Base-by-base conservation (phyloP, 2,329 filamentous ascomycete genomes). In the Botrytis tulipae region DNA sequence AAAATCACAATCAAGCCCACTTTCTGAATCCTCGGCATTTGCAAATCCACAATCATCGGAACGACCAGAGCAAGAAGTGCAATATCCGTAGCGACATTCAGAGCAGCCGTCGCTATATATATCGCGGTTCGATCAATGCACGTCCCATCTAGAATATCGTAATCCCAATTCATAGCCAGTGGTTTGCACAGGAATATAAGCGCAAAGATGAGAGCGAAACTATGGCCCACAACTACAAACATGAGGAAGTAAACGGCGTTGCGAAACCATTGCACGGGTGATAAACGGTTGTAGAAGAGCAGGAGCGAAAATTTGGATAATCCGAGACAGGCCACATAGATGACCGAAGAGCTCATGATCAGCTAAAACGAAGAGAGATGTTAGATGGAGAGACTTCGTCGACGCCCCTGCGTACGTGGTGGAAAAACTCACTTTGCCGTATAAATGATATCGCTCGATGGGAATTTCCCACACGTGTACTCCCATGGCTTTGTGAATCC, bases 1-100 rank as follows among this genome's bases (percentile, higher is more conserved):
- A 73, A 57, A 25, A 65, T 72, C 42, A 68, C 20, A 72, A 68
- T 68, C 37, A 72, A 59, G 29, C 71, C 71, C 7, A 60, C 37
- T 61, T 73, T 73, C 42, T 73, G 48, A 12, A 48, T 25, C 16
- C 42, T 29, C 16, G 71, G 71, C 63, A 73, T 68, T 22, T 54
- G 63, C 16, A 73, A 69, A 46, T 60, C 48, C 9, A 61, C 25
- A 25, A 73, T 48, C 61, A 40, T 68, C 9, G 63, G 71, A 20
- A 73, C 51, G 4, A 66, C 51, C 9, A 73, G 22, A 6, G 40
- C 29, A 4, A 73, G 57, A n/a, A 73, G 40, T 9, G 44, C 46
- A 7, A 73, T 22, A 60, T 73, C 63, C 3, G 71, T 69, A 29
- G 51, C 48, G 18, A 73, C 37, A 32, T 69, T 69, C 32, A 73